Evolutionary conservation across 2,329 filamentous ascomycete genomes (phyloP).

Genomic region (Colletotrichum sidae): DNA sequence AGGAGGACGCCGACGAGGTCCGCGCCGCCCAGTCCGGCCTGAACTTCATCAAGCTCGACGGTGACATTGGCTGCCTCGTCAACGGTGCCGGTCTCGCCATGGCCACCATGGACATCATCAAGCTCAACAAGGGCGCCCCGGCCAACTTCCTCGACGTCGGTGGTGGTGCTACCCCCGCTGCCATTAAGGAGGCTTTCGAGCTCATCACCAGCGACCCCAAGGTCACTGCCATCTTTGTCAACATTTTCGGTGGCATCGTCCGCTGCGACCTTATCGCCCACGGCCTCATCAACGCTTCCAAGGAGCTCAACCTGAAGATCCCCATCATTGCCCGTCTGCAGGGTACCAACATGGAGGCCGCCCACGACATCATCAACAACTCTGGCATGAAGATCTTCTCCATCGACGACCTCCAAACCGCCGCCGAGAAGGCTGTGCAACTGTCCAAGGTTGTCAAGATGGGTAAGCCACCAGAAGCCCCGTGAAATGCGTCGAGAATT

Average conservation of each 20-base stretch:
- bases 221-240: constrained; percentile 99
- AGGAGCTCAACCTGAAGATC: constrained; percentile 94
- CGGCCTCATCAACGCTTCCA: constrained; percentile 93
- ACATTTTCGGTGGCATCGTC: constrained; percentile 99
- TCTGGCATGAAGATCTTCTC: constrained; percentile 99
- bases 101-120: constrained; percentile 99
- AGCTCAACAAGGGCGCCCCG: constrained; percentile 94
- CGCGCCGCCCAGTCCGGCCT: constrained; percentile 90
- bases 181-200: constrained; percentile 97
- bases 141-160: constrained; percentile 99
- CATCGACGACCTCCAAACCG: constrained; percentile 96
- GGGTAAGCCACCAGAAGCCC: constrained; percentile 67
- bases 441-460: constrained; percentile 99
- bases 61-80: constrained; percentile 98
- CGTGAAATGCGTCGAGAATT: constrained; percentile 1
- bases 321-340: constrained; percentile 97
- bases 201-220: constrained; percentile 98
- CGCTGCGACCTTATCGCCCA: constrained; percentile 97
- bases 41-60: constrained; percentile 99
- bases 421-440: constrained; percentile 97
- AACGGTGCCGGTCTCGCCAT: constrained; percentile 99
- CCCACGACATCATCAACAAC: constrained; percentile 93
- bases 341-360: constrained; percentile 97
- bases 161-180: constrained; percentile 94
- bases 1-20: constrained; percentile 98